phyloP scores from a whole-genome alignment of 202 grass and related monocot species.

The Digitaria exilis region DNA sequence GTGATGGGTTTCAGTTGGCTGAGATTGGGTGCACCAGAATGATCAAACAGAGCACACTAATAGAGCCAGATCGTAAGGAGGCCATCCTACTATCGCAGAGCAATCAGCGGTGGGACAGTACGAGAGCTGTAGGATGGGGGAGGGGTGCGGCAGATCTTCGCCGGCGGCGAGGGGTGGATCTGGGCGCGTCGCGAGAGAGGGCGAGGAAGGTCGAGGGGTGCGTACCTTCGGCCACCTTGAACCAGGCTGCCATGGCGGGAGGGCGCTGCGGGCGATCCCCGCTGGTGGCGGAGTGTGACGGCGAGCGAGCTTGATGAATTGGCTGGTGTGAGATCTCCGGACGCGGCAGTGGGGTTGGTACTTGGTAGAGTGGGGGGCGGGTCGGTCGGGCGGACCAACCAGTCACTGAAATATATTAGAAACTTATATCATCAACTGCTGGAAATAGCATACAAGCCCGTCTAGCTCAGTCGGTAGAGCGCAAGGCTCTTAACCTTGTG shows the following conservation, averaged over 20 bases:
- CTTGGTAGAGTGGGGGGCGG: neutral
- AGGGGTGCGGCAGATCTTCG: slow-evolving; percentile 19
- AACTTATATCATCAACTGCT: no score
- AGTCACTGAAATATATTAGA: no score
- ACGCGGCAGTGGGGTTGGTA: slow-evolving; percentile 26
- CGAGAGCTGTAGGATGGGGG: neutral
- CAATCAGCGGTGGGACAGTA: neutral
- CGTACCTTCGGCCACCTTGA: slow-evolving; percentile 98
- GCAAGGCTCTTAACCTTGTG: slow-evolving; percentile 92
- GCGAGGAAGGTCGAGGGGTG: slow-evolving; percentile 30
- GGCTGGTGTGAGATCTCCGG: slow-evolving; percentile 53
- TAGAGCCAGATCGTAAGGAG: neutral
- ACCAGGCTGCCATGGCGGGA: slow-evolving; percentile 83
- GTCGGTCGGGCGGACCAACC: neutral
- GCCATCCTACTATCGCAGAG: neutral
- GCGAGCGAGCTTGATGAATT: slow-evolving; percentile 34
- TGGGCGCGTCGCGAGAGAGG: slow-evolving; percentile 6
- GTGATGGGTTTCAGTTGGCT: slow-evolving; percentile 1
- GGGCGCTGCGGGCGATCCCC: no score
- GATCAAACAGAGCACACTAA: slow-evolving; percentile 14
- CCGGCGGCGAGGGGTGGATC: slow-evolving; percentile 36
- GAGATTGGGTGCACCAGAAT: slow-evolving; percentile 16
- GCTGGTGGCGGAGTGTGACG: slow-evolving; percentile 36
- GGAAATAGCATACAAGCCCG: neutral
- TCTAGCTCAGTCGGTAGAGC: slow-evolving; percentile 84